Conservation (phyloP, 2,329 filamentous ascomycete genomes). For the Ceratocystis huliohia region DNA sequence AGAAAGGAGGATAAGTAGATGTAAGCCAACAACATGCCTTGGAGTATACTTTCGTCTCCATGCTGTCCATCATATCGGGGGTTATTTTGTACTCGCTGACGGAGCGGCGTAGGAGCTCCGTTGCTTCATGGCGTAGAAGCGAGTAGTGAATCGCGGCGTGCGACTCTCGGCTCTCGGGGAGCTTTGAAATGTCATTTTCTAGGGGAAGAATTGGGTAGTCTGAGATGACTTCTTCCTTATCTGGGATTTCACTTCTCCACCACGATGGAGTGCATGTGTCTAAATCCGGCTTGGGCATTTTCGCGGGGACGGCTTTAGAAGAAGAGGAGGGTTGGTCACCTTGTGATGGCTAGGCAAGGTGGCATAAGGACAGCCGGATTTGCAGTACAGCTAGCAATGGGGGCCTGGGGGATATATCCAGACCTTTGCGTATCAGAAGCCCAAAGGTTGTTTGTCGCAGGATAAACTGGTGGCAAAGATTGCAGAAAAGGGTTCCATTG, state of each 20-base stretch:
- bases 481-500: too few relatives aligned
- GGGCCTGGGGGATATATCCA: too few relatives aligned
- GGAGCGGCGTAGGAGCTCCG: constrained; percentile 55
- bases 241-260: constrained; percentile 41
- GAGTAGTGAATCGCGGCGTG: constrained; percentile 66
- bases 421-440: too few relatives aligned
- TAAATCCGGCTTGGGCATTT: background rate
- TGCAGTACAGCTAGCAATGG: too few relatives aligned
- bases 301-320: too few relatives aligned
- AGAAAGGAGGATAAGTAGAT: background rate
- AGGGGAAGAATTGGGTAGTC: constrained; percentile 29
- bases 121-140: constrained; percentile 61
- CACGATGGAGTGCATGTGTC: background rate
- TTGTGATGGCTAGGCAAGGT: too few relatives aligned
- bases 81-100: constrained; percentile 42
- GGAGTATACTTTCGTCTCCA: constrained; percentile 53
- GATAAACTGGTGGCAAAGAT: too few relatives aligned
- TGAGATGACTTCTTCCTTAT: constrained; percentile 38
- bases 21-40: constrained; percentile 39
- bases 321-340: too few relatives aligned
- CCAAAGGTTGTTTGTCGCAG: too few relatives aligned
- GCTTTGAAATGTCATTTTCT: constrained; percentile 41
- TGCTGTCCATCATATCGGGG: constrained; percentile 45
- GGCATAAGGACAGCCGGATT: too few relatives aligned
- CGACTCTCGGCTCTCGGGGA: constrained; percentile 47